Base-by-base conservation (phyloP, 257 asterid species). In the Dorcoceras hygrometricum region DNA sequence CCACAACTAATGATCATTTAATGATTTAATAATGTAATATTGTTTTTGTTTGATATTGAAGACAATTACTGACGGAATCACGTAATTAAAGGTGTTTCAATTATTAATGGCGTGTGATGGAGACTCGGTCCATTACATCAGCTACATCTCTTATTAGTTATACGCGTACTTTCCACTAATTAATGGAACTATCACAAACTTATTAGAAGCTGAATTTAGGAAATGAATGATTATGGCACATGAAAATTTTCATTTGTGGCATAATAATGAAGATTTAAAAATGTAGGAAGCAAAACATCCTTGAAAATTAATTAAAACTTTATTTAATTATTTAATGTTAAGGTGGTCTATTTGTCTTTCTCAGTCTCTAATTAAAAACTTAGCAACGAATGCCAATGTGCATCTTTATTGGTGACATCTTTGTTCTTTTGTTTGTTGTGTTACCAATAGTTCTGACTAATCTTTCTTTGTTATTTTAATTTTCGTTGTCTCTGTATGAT, bases 331-430 rank as follows among this genome's bases (percentile, higher is more conserved):
- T 77, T 58, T 59, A 66, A 59, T 22, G 53, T 65, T 51, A 32
- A 39, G 77, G 57, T 60, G 80, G 75, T 69, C 80, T 80, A 51
- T 73, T 83, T 81, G 87, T 83, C 84, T 77, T 70, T 66, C 65
- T 63, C 32, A 66, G 34, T 59, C 36, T 51, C 4, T 62, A 31
- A 56, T 68, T 61, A 29, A 54, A 70, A 59, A 63, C 70, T 50
- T 64, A 14, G 57, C 34, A 32, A 23, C 56, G 27, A 24, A 27
- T 48, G 54, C 25, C 46, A 65, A 65, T 29, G 16, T 27, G 46
- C 43, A 73, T 67, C 63, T 14, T 31, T 29, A 31, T 63, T 54
- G 23, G 32, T 11, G 36, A 26, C 19, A 14, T 50, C 27, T 23
- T 63, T 16, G 6, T 59, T 57, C 22, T 27, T 7, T 29, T 59